A percentile compares a stretch with the other conserved stretches of the same genome.
Evolutionary conservation across 192 early-diverging fungal species (phyloP).

Genomic region (Coemansia umbellata): DNA sequence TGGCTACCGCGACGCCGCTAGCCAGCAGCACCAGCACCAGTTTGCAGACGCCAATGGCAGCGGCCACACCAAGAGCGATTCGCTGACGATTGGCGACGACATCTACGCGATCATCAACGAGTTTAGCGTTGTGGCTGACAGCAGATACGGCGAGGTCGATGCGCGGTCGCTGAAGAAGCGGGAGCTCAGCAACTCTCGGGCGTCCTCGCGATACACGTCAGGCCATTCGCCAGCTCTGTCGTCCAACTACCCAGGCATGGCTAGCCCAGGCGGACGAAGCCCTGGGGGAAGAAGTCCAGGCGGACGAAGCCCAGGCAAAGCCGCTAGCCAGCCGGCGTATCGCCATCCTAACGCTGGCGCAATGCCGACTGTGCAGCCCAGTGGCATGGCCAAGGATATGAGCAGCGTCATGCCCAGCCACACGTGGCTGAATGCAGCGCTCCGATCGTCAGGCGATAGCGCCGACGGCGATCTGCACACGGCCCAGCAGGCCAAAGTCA

Average conservation of each 20-base stretch:
- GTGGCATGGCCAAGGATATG: neutral
- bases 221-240: neutral
- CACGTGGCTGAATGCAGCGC: neutral
- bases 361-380: neutral
- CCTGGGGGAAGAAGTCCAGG: neutral
- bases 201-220: neutral
- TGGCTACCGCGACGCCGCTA: conserved; percentile 7
- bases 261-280: neutral
- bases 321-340: neutral
- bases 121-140: conserved; percentile 38
- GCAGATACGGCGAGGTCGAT: conserved; percentile 45
- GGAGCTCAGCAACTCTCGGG: neutral
- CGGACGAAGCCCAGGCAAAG: neutral
- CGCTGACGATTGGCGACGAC: conserved; percentile 47
- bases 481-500: neutral
- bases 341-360: neutral
- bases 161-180: conserved; percentile 17
- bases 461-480: neutral
- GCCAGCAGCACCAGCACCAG: conserved; percentile 5
- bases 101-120: conserved; percentile 47
- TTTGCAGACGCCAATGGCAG: neutral
- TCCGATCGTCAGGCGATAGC: neutral
- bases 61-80: conserved; percentile 17
- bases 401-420: neutral
- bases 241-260: neutral